These are phyloP conservation scores for Luffa acutangula DNA, from an alignment of 306 rosid genomes.

Conservation along the genomic window DNA sequence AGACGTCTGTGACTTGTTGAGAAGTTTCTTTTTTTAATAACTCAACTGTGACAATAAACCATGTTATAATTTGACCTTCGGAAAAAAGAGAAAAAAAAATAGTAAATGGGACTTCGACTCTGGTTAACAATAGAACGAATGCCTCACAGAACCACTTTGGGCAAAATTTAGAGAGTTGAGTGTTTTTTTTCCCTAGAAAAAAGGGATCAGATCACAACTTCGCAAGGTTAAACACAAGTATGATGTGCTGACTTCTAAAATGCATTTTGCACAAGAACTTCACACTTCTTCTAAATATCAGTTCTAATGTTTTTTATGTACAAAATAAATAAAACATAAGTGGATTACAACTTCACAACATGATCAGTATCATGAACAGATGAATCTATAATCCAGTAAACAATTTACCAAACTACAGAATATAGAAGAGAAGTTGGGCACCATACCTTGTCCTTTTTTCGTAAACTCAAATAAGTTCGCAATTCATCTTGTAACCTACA, in stretches of 20 bases:
- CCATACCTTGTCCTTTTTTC: slow-evolving; percentile 58
- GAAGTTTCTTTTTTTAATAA: neutral
- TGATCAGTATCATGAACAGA: neutral
- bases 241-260: too few species aligned
- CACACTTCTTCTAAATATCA: neutral
- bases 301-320: neutral
- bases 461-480: slow-evolving; percentile 48
- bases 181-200: neutral
- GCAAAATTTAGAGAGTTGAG: neutral
- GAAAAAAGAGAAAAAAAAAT: neutral
- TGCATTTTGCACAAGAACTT: neutral
- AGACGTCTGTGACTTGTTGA: neutral
- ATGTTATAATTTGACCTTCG: neutral
- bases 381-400: neutral
- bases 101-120: neutral
- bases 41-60: neutral
- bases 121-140: neutral
- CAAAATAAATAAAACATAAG: neutral
- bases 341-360: neutral
- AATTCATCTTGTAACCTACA: slow-evolving; percentile 74
- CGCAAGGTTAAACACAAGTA: neutral
- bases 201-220: neutral
- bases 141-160: neutral
- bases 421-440: slow-evolving; percentile 6
- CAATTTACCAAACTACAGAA: neutral